Base-by-base conservation (phyloP, 2,329 filamentous ascomycete species). In the Nectriaceae sp. region DNA sequence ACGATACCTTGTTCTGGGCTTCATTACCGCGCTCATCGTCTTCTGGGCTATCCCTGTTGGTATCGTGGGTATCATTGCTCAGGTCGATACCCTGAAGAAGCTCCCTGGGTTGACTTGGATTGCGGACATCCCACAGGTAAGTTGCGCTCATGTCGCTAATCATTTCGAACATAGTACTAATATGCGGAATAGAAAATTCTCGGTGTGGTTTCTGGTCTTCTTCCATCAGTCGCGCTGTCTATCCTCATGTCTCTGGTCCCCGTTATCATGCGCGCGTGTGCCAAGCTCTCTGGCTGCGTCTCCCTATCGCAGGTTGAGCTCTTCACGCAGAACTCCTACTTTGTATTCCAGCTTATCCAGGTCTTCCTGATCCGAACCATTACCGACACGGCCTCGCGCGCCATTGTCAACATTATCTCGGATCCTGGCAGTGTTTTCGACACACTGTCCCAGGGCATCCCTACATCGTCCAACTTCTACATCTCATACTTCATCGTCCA, bases 301-400 rank as follows among this genome's bases (percentile, higher is more conserved):
- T 93, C 90, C 2, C 70, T 84, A 16, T 88, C 90, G 2, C 82
- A 87, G 6, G 84, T 94, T 13, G 94, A 99, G 71, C 76, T 97
- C 11, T 91, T 89, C 53, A 92, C 90, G 0, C 90, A 97, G 66
- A 96, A 94, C 65, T 88, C 85, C 61, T 97, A 95, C 77, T 99
- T 96, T 63, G 82, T 81, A 52, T 95, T 95, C 75, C 89, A 94
- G 69, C 82, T 97, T 38, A 76, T 96, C n/a, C 92, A 97, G 68
- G 89, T 96, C 29, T 97, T 97, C 75, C 73, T 97, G 43, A 84
- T 97, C 33, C 85, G 89, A 5, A 96, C 93, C 0, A 57, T 97
- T 16, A 79, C 89, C 5, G 91, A 90, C 31, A 85, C 90, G 2
- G 91, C 91, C 10, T 82, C 89, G 5, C 79, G 85, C 5, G 83